phyloP scores from a whole-genome alignment of 805 yeast species.

The Kregervanrija pseudodelftensis region DNA sequence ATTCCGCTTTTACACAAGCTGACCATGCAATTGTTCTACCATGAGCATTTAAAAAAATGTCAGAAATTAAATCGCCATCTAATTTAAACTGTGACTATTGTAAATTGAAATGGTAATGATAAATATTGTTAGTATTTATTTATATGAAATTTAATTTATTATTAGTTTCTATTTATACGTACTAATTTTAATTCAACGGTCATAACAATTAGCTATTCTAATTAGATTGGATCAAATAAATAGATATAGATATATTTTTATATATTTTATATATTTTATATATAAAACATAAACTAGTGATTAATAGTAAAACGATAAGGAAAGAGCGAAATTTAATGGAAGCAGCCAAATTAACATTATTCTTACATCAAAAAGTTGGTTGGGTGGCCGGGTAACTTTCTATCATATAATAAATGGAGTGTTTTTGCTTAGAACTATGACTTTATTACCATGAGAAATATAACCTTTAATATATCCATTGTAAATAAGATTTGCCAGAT shows the following conservation, averaged over 20 bases:
- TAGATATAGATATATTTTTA: background rate
- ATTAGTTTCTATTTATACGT: slow-evolving; percentile 6
- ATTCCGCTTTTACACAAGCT: slow-evolving; percentile 70
- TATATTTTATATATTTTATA: background rate
- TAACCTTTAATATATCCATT: slow-evolving; percentile 68
- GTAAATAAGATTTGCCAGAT: slow-evolving; percentile 58
- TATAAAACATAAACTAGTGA: too few species aligned
- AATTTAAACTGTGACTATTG: slow-evolving; percentile 20
- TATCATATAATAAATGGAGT: slow-evolving; percentile 54
- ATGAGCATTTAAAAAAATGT: slow-evolving; percentile 59
- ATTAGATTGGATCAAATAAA: background rate
- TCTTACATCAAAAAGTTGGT: too few species aligned
- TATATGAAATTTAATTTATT: too few species aligned
- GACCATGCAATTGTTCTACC: slow-evolving; percentile 89
- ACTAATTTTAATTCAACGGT: slow-evolving; percentile 20
- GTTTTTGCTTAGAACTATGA: slow-evolving; percentile 67
- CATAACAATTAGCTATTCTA: slow-evolving; percentile 7
- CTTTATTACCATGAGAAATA: slow-evolving; percentile 65
- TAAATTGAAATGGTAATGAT: too few species aligned
- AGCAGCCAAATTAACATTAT: too few species aligned
- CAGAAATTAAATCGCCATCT: slow-evolving; percentile 62
- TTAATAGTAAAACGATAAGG: too few species aligned
- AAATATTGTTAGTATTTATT: too few species aligned
- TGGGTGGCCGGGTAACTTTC: too few species aligned
- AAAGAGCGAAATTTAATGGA: too few species aligned